These are phyloP conservation scores for Ziziphus jujuba DNA, from an alignment of 306 rosid genomes.

Conservation along the genomic window DNA sequence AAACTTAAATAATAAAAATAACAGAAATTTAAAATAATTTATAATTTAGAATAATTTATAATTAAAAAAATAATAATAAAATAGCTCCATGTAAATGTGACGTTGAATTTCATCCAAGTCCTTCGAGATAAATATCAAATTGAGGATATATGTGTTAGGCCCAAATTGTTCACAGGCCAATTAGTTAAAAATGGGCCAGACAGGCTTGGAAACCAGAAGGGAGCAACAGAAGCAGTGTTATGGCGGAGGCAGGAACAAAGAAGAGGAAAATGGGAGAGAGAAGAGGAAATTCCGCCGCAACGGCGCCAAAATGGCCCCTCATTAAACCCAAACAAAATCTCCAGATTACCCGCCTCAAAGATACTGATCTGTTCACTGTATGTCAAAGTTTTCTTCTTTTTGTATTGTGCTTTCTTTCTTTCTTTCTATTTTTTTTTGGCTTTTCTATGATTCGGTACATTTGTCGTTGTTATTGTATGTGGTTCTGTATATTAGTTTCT, in stretches of 20 bases:
- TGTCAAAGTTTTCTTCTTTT: conserved; percentile 14
- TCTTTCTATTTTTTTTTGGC: background rate
- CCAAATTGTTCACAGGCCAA: background rate
- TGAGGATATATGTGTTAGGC: too few species aligned
- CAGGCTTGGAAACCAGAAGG: background rate
- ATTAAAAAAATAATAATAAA: too few species aligned
- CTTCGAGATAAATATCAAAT: background rate
- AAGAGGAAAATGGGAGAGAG: conserved; percentile 73
- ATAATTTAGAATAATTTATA: too few species aligned
- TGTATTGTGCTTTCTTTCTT: background rate
- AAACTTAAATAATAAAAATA: too few species aligned
- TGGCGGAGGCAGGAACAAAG: conserved; percentile 38
- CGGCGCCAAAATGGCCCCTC: conserved; percentile 57
- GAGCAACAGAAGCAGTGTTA: background rate
- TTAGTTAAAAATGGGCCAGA: background rate
- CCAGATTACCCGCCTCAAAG: conserved; percentile 51
- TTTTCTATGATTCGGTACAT: background rate
- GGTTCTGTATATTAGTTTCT: background rate
- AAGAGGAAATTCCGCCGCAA: conserved; percentile 32
- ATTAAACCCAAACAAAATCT: conserved; percentile 74
- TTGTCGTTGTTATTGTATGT: background rate
- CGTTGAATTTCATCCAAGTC: too few species aligned
- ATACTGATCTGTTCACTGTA: conserved; percentile 79
- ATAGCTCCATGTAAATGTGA: too few species aligned
- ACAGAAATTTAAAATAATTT: too few species aligned